These are phyloP conservation scores for Linanthus parryae DNA, from an alignment of 148 eudicot species.

Conservation along the genomic window DNA sequence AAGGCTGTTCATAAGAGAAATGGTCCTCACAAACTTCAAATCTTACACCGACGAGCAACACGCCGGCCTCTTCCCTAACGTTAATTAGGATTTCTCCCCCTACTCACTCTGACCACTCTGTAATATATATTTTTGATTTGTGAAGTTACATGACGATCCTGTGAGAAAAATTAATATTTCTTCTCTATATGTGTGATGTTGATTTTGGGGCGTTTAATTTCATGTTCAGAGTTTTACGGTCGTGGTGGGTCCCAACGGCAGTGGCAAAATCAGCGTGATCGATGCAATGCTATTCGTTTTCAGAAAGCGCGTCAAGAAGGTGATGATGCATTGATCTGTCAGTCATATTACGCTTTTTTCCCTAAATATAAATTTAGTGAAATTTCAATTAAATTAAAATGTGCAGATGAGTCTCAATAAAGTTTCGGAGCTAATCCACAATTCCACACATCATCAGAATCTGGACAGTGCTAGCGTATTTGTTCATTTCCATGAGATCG, in stretches of 20 bases:
- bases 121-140: too few relatives aligned
- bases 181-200: too few relatives aligned
- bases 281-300: conserved; percentile 90
- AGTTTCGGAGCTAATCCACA: conserved; percentile 86
- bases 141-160: too few relatives aligned
- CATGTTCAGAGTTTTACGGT: conserved; percentile 72
- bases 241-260: conserved; percentile 85
- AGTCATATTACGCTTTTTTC: neutral
- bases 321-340: too few relatives aligned
- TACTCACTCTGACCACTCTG: neutral
- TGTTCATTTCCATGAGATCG: conserved; percentile 76
- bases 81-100: conserved; percentile 47
- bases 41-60: conserved; percentile 90
- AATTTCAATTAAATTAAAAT: too few relatives aligned
- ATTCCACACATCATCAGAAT: conserved; percentile 75
- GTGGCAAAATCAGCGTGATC: conserved; percentile 83
- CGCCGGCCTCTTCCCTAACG: conserved; percentile 89
- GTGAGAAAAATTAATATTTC: too few relatives aligned
- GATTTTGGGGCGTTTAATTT: too few relatives aligned
- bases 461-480: conserved; percentile 76
- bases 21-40: conserved; percentile 78
- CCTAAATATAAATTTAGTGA: too few relatives aligned
- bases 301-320: conserved; percentile 82
- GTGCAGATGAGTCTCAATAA: conserved; percentile 81
- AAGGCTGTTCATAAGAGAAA: conserved; percentile 63